These are phyloP conservation scores for Biscogniauxia sp. DNA, from an alignment of 2,329 filamentous ascomycete species.

Conservation along the genomic window DNA sequence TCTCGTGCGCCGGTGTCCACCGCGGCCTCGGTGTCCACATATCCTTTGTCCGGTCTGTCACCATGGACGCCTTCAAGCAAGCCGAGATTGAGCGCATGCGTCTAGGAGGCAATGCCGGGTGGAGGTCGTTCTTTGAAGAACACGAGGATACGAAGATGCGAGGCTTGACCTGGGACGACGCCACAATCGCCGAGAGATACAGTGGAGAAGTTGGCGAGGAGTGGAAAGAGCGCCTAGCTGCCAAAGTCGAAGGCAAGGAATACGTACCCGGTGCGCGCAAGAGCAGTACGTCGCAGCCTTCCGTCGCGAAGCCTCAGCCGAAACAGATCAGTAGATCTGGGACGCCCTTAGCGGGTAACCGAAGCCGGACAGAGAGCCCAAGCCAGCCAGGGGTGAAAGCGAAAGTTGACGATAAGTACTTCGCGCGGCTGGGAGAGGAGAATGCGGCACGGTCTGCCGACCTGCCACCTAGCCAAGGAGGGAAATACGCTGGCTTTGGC, in stretches of 20 bases:
- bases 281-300: slow-evolving; percentile 35
- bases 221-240: slow-evolving; percentile 85
- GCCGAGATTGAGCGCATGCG: slow-evolving; percentile 93
- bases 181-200: slow-evolving; percentile 87
- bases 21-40: slow-evolving; percentile 95
- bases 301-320: slow-evolving; percentile 35
- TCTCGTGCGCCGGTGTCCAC: slow-evolving; percentile 92
- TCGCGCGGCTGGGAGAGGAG: slow-evolving; percentile 77
- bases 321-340: slow-evolving; percentile 35
- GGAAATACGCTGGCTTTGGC: slow-evolving; percentile 90
- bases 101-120: slow-evolving; percentile 82
- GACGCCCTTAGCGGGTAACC: slow-evolving; percentile 38
- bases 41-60: slow-evolving; percentile 95
- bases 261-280: slow-evolving; percentile 74
- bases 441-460: slow-evolving; percentile 74
- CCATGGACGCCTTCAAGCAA: slow-evolving; percentile 97
- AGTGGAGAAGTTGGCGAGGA: slow-evolving; percentile 88
- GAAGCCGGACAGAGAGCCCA: slow-evolving; percentile 42
- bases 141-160: slow-evolving; percentile 65
- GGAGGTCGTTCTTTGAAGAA: slow-evolving; percentile 81
- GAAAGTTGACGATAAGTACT: slow-evolving; percentile 82
- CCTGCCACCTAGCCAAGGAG: slow-evolving; percentile 83
- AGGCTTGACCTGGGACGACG: slow-evolving; percentile 76
- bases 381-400: slow-evolving; percentile 44
- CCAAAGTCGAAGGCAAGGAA: slow-evolving; percentile 83